Conservation (phyloP, 805 yeast genomes). For the Jamesozyma gamospora region DNA sequence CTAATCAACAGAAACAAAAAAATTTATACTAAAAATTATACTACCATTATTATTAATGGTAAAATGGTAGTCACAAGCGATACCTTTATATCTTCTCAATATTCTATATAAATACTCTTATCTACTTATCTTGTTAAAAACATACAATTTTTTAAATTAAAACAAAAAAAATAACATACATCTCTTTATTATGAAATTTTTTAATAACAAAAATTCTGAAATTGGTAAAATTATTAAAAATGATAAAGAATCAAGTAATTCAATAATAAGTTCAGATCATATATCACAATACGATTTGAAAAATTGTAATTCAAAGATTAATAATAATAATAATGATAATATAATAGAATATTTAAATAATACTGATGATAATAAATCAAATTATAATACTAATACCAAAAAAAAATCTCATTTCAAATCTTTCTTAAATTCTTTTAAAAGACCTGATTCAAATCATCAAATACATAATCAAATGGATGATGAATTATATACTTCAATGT, state of each 20-base stretch:
- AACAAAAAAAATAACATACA: not conserved
- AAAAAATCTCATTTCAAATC: slow-evolving; percentile 5
- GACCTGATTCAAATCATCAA: slow-evolving; percentile 23
- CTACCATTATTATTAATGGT: no score
- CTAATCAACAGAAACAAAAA: no score
- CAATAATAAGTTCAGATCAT: slow-evolving; percentile 1
- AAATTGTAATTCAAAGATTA: slow-evolving; percentile 9
- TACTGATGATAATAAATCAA: not conserved
- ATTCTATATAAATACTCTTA: no score
- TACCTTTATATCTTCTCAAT: no score
- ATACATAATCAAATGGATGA: not conserved
- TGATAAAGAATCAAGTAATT: not conserved
- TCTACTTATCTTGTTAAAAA: no score
- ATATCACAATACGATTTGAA: slow-evolving; percentile 11
- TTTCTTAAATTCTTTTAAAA: slow-evolving; percentile 36
- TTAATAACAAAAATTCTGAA: not conserved
- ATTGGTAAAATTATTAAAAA: not conserved
- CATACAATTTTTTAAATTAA: no score
- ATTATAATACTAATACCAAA: not conserved
- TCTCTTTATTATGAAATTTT: not conserved
- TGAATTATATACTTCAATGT: not conserved
- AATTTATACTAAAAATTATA: no score
- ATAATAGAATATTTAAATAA: slow-evolving; percentile 15
- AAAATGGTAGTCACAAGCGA: no score
- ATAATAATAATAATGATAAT: slow-evolving; percentile 6